Percentiles rank a stretch among this genome's conserved stretches.
These are phyloP conservation scores for Helichrysum umbraculigerum DNA, from an alignment of 129 eudicot species.

Conservation along the genomic window DNA sequence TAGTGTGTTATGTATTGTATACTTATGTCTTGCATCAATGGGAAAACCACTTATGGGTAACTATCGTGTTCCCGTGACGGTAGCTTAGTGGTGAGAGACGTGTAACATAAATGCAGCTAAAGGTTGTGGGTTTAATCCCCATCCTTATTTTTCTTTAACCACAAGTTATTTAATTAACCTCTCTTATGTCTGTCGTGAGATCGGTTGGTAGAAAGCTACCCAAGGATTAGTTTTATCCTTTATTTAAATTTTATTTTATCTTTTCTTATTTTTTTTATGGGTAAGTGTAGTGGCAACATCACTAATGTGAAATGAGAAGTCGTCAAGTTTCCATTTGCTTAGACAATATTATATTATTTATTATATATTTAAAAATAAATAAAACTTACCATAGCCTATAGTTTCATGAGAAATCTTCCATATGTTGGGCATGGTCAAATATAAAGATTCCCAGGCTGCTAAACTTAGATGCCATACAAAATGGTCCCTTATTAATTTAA, in stretches of 20 bases:
- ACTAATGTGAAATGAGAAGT: not conserved
- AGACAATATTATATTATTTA: not conserved
- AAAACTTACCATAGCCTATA: not conserved
- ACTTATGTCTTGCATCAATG: not conserved
- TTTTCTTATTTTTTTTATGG: no score
- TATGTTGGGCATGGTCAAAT: slow-evolving; percentile 21
- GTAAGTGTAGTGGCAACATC: not conserved
- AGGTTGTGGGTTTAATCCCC: no score
- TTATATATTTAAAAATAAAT: not conserved
- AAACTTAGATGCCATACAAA: slow-evolving; percentile 28
- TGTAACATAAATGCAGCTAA: no score
- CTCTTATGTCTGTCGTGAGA: no score
- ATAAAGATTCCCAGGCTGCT: slow-evolving; percentile 26
- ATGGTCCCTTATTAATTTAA: not conserved
- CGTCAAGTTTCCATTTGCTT: not conserved
- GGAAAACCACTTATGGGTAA: not conserved
- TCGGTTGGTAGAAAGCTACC: no score
- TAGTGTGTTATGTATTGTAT: not conserved
- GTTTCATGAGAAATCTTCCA: not conserved
- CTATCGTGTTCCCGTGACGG: not conserved
- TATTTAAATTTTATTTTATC: no score
- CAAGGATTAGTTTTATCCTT: no score
- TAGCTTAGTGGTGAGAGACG: no score
- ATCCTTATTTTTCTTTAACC: no score
- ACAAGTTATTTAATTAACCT: no score